phyloP scores from a whole-genome alignment of 2,329 filamentous ascomycete species.

The Colletotrichum sp. region DNA sequence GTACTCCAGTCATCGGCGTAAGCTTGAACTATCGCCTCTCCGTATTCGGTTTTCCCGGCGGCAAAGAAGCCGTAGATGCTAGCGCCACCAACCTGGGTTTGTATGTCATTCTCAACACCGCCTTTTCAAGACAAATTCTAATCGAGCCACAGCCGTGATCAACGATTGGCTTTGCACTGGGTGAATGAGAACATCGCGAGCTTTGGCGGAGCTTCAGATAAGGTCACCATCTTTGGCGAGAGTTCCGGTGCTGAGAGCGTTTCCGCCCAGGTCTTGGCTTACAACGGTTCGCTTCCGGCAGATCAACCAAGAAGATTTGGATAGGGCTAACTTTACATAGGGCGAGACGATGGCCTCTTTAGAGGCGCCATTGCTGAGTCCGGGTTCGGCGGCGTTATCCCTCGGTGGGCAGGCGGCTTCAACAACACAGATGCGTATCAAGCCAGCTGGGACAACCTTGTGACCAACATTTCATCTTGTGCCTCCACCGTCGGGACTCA shows the following conservation, averaged over 20 bases:
- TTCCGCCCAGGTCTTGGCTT: conserved; percentile 50
- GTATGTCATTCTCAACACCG: neutral
- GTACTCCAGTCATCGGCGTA: conserved; percentile 53
- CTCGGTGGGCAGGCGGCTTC: conserved; percentile 28
- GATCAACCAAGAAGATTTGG: neutral
- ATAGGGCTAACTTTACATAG: conserved; percentile 4
- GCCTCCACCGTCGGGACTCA: conserved; percentile 26
- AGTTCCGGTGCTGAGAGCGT: conserved; percentile 54
- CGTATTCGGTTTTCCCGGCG: conserved; percentile 51
- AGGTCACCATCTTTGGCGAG: conserved; percentile 58
- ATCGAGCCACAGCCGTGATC: conserved; percentile 37
- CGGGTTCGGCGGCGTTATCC: conserved; percentile 41
- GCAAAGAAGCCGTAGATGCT: conserved; percentile 41
- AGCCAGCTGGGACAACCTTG: conserved; percentile 29
- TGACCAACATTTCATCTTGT: conserved; percentile 29
- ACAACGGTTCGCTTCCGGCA: conserved; percentile 40
- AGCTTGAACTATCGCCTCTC: conserved; percentile 54
- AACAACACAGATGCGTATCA: conserved; percentile 33
- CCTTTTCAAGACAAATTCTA: neutral
- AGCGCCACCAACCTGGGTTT: conserved; percentile 55
- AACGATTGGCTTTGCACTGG: conserved; percentile 52
- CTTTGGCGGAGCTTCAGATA: conserved; percentile 48
- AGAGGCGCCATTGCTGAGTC: conserved; percentile 54
- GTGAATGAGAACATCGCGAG: conserved; percentile 49
- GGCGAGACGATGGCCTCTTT: conserved; percentile 56